A percentile compares a stretch with the other conserved stretches of the same genome.
phyloP scores from a whole-genome alignment of 208 protist genomes.

The Leishmania braziliensis region DNA sequence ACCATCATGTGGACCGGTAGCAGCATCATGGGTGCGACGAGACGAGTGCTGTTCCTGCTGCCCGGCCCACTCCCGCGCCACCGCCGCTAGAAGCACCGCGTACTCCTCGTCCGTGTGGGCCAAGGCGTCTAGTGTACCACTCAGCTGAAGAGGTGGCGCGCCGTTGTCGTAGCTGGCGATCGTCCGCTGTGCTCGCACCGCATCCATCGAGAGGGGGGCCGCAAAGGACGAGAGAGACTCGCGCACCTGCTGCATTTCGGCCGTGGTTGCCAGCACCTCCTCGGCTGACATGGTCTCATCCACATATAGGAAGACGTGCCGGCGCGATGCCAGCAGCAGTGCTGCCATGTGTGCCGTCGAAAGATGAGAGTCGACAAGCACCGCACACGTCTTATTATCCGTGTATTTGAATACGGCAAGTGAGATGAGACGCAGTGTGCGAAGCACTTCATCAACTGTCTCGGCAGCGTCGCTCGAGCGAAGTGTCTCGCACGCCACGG shows the following conservation, averaged over 20 bases:
- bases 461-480: conserved; percentile 14
- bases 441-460: conserved; percentile 32
- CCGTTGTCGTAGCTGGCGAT: background rate
- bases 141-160: conserved; percentile 9
- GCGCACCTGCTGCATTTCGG: conserved; percentile 38
- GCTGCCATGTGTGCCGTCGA: conserved; percentile 44
- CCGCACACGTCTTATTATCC: conserved; percentile 18
- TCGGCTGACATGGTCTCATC: conserved; percentile 31
- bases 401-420: conserved; percentile 43
- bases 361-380: conserved; percentile 37
- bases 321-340: conserved; percentile 34
- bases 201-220: conserved; percentile 2
- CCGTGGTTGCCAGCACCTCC: conserved; percentile 27
- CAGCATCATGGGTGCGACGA: background rate
- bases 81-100: conserved; percentile 10
- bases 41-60: conserved; percentile 3
- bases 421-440: conserved; percentile 33
- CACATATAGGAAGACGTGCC: conserved; percentile 43
- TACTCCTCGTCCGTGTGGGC: conserved; percentile 38
- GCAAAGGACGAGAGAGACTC: conserved; percentile 26
- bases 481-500: conserved; percentile 41
- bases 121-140: conserved; percentile 32
- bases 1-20: background rate
- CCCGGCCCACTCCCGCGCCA: conserved; percentile 12
- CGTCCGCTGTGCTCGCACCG: conserved; percentile 1